phyloP scores from a whole-genome alignment of 2,329 filamentous ascomycete genomes.

The Clonostachys byssicola region DNA sequence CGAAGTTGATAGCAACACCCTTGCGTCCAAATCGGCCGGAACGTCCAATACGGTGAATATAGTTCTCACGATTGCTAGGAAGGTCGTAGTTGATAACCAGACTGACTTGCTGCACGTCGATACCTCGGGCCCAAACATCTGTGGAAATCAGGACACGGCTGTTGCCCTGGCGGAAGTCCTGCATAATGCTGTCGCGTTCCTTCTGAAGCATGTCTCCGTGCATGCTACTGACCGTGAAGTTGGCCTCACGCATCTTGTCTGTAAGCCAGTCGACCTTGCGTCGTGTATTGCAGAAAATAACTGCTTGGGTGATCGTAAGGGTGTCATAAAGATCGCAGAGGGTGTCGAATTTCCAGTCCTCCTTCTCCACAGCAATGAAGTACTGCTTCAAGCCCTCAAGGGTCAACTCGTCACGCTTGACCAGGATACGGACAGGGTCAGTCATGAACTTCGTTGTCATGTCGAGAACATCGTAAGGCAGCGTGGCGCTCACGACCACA shows the following conservation, averaged over 20 bases:
- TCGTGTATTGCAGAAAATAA: constrained; percentile 99
- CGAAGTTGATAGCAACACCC: constrained; percentile 99
- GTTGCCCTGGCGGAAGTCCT: constrained; percentile 96
- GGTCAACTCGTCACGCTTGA: constrained; percentile 98
- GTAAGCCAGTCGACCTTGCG: constrained; percentile 99
- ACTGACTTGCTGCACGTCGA: constrained; percentile 97
- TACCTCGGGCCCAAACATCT: constrained; percentile 96
- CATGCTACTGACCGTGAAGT: constrained; percentile 98
- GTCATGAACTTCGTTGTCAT: constrained; percentile 99
- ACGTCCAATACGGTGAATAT: constrained; percentile 96
- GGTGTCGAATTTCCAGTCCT: constrained; percentile 99
- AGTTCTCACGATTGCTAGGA: constrained; percentile 98
- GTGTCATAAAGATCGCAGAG: constrained; percentile 98
- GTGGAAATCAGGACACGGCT: constrained; percentile 95
- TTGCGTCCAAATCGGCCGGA: constrained; percentile 95
- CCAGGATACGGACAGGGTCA: constrained; percentile 90
- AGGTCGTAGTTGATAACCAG: constrained; percentile 99
- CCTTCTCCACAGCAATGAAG: constrained; percentile 98
- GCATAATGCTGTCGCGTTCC: constrained; percentile 98
- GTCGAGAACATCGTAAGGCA: constrained; percentile 96
- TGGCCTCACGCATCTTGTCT: constrained; percentile 98
- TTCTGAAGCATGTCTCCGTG: constrained; percentile 99
- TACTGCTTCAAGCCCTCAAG: constrained; percentile 98
- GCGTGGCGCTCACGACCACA: constrained; percentile 94
- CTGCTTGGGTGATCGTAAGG: constrained; percentile 95